Base-by-base conservation (phyloP, 352 stramenopile genomes). In the Phytophthora niederhauseri region DNA sequence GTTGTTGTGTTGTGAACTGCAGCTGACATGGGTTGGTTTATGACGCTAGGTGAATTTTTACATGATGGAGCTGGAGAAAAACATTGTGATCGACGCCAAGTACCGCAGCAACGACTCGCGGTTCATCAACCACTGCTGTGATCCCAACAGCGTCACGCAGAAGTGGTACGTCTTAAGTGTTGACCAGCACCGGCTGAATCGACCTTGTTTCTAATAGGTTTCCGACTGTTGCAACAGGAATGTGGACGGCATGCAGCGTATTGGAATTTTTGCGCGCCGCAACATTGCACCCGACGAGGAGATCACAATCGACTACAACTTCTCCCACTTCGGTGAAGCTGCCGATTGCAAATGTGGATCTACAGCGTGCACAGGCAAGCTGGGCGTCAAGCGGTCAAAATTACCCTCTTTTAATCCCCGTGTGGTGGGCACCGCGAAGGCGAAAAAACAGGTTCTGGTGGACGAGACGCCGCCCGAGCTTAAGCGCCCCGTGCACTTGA, bases 81-180 rank as follows among this genome's bases (percentile, higher is more conserved):
- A 93, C 64, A 85, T 91, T 26, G 75, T 93, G 22, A 93, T 95
- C 49, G 91, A 98, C 52, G 91, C 90, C 20, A 90, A 90, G 51
- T 84, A 96, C 62, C 86, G 91, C 38, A 97, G 94, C 43, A 98
- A 97, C 65, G 90, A 98, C 26, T 95, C 95, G 38, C 87, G 97
- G 24, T 99, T 98, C 72, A 98, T 99, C 67, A 99, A 99, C 84
- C 92, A 98, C 69, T 97, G 91, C 67, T 98, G 94, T 58, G 90
- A 97, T 55, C 89, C 93, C n/a, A 98, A 98, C 75, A 97, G 93
- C 77, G 85, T 93, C 43, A 98, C 94, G 17, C 91, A 98, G 66
- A 98, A 98, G 55, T 98, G 97, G 80, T 89, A 66, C 48, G 68
- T 65, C 57, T 5, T 26, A 38, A 15, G 28, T 34, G 41, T 20